These are phyloP conservation scores for Hypoxylon sp. DNA, from an alignment of 2,329 filamentous ascomycete genomes.

Conservation along the genomic window DNA sequence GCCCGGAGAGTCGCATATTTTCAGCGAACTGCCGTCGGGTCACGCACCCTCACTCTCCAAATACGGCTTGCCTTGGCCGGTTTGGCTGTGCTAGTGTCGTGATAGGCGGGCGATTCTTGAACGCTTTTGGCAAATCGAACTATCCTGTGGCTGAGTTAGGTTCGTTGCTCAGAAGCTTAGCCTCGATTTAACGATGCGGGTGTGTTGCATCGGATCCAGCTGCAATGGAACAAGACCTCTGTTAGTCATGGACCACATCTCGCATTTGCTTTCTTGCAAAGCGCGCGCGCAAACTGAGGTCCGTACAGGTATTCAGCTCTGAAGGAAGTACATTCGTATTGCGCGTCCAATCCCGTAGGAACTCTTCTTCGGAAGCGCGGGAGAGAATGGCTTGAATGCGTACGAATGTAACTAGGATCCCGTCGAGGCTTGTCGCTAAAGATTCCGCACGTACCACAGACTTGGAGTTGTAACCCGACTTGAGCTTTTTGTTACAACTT, in stretches of 20 bases:
- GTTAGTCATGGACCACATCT: constrained; percentile 41
- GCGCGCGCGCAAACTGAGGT: constrained; percentile 39
- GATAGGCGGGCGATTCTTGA: constrained; percentile 42
- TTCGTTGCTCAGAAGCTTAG: constrained; percentile 47
- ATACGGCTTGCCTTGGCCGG: constrained; percentile 37
- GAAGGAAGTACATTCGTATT: constrained; percentile 28
- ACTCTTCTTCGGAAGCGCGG: constrained; percentile 32
- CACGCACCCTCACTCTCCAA: constrained; percentile 46
- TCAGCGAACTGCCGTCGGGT: constrained; percentile 41
- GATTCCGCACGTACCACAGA: constrained; percentile 29
- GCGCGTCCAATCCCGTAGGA: constrained; percentile 28
- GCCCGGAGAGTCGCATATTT: constrained; percentile 26
- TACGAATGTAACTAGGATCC: constrained; percentile 22
- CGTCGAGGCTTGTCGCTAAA: constrained; percentile 19
- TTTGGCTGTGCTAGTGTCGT: constrained; percentile 39
- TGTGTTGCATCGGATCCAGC: constrained; percentile 49
- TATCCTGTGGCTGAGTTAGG: constrained; percentile 47
- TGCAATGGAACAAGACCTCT: constrained; percentile 43
- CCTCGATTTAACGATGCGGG: constrained; percentile 47
- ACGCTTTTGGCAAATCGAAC: constrained; percentile 47
- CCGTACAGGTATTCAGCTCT: constrained; percentile 34
- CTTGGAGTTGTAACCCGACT: constrained; percentile 33
- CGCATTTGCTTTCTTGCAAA: constrained; percentile 40
- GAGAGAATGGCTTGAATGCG: constrained; percentile 17
- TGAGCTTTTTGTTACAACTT: constrained; percentile 18